Evolutionary conservation across 78 protist genomes (phyloP).

Genomic region (Dictyostelium purpureum): DNA sequence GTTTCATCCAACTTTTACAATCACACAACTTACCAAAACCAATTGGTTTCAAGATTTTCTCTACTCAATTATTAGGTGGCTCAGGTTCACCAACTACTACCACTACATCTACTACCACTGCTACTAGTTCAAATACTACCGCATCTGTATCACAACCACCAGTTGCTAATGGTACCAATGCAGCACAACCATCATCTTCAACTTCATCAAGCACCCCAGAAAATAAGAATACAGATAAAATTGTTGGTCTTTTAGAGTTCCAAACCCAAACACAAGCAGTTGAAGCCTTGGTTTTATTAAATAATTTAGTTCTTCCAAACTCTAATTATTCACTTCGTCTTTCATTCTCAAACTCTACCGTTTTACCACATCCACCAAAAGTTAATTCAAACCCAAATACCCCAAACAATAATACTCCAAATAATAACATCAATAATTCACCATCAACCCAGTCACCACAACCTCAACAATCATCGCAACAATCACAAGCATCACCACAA

Average conservation of each 20-base stretch:
- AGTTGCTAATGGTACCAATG: not conserved
- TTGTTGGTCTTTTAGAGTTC: slow-evolving; percentile 73
- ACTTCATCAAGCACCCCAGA: not conserved
- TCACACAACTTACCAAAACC: slow-evolving; percentile 46
- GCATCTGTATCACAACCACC: not conserved
- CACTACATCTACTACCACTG: not conserved
- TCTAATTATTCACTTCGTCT: slow-evolving; percentile 28
- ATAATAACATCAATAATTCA: not conserved
- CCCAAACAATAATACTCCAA: not conserved
- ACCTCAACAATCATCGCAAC: not conserved
- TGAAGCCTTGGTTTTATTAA: slow-evolving; percentile 63
- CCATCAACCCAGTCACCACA: not conserved
- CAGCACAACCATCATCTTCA: not conserved
- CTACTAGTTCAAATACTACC: not conserved
- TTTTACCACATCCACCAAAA: slow-evolving; percentile 19
- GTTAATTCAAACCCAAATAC: not conserved
- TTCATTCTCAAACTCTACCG: slow-evolving; percentile 64
- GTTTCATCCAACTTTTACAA: slow-evolving; percentile 44
- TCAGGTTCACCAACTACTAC: not conserved
- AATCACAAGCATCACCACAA: not conserved
- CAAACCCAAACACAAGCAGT: slow-evolving; percentile 19
- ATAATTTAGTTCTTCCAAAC: slow-evolving; percentile 31
- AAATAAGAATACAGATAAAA: slow-evolving; percentile 8
- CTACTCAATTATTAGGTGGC: not conserved
- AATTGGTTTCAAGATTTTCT: slow-evolving; percentile 46